phyloP scores from a whole-genome alignment of 345 rosid species.

The Dovyalis caffra region DNA sequence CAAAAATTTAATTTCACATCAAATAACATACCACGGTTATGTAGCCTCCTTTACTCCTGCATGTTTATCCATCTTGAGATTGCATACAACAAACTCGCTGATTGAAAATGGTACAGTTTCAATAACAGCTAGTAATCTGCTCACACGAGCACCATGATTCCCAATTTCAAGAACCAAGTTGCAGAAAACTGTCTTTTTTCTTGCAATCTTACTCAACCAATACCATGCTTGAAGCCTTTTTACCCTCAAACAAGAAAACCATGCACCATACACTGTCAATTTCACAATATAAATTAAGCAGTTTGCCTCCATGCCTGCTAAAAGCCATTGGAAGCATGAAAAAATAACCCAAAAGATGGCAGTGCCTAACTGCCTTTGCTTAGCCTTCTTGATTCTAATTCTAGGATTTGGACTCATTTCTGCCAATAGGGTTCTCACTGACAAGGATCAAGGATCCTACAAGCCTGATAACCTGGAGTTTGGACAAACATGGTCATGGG shows the following conservation, averaged over 20 bases:
- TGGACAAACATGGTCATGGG: neutral
- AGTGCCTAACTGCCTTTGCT: neutral
- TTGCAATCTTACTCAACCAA: slow-evolving; percentile 2
- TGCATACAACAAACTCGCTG: neutral
- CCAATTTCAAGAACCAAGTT: neutral
- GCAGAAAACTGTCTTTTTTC: neutral
- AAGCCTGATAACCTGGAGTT: neutral
- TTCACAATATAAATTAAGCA: neutral
- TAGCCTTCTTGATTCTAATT: neutral
- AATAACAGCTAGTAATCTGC: neutral
- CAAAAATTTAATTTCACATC: no score
- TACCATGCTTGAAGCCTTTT: neutral
- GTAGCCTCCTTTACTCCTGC: neutral
- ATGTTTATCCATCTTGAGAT: neutral
- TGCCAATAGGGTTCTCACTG: neutral
- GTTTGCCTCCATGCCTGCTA: neutral
- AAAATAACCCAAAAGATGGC: neutral
- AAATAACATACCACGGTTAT: neutral
- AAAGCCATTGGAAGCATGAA: neutral
- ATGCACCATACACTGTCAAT: neutral
- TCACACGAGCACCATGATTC: slow-evolving; percentile 11
- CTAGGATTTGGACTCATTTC: neutral
- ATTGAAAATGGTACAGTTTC: neutral
- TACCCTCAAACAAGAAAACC: slow-evolving; percentile 1
- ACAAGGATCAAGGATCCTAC: slow-evolving; percentile 1